Conservation (phyloP, 2,329 filamentous ascomycete genomes). For the Verticillium nonalfalfae region DNA sequence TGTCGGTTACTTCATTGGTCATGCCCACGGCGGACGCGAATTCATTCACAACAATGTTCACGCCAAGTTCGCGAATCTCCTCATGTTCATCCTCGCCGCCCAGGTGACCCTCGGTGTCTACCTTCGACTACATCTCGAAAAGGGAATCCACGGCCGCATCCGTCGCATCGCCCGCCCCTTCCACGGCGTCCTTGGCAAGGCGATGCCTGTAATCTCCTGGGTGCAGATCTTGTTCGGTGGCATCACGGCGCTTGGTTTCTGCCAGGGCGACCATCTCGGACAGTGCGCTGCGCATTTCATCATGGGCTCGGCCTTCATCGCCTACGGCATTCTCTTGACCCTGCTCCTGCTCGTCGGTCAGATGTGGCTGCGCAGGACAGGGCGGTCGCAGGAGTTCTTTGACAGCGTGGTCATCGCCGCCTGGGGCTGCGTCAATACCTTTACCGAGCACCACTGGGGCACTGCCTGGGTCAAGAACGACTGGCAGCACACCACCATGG, state of each 20-base stretch:
- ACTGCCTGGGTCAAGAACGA: conserved; percentile 85
- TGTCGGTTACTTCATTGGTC: conserved; percentile 84
- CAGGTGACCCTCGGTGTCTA: conserved; percentile 82
- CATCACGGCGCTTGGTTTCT: conserved; percentile 88
- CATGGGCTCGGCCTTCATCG: conserved; percentile 96
- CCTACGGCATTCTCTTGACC: conserved; percentile 81
- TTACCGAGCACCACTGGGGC: conserved; percentile 96
- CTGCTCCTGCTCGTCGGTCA: conserved; percentile 86
- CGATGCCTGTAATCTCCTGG: conserved; percentile 83
- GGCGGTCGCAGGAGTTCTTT: conserved; percentile 93
- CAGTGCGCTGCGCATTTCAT: conserved; percentile 97
- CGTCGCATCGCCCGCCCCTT: conserved; percentile 63
- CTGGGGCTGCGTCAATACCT: conserved; percentile 97
- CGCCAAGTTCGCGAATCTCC: conserved; percentile 67
- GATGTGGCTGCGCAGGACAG: conserved; percentile 73
- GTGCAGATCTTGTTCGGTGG: conserved; percentile 94
- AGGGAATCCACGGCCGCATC: conserved; percentile 73
- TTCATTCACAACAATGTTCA: conserved; percentile 75
- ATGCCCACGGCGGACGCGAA: conserved; percentile 81
- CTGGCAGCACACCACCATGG: conserved; percentile 98
- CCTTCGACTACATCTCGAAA: conserved; percentile 82
- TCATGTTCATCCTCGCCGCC: conserved; percentile 72
- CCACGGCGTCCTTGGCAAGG: conserved; percentile 80
- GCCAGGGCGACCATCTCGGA: conserved; percentile 81
- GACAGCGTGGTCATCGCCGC: conserved; percentile 85